A percentile compares a stretch with the other conserved stretches of the same genome.
Conservation (phyloP, 176 grass and related monocot species). For the Chloris gayana region DNA sequence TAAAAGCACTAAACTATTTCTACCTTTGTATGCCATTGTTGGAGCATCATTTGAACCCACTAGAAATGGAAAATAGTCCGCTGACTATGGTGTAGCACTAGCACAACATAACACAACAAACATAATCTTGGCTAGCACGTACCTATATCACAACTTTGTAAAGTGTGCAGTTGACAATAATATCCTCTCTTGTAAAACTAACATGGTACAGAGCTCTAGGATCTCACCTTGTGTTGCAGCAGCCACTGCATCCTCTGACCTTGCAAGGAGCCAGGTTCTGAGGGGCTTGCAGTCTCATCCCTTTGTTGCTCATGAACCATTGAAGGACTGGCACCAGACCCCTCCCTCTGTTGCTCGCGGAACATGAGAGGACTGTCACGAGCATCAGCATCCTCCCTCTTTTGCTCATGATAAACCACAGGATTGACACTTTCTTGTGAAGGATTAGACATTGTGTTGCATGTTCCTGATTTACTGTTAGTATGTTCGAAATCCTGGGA, state of each 20-base stretch:
- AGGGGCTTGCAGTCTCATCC: neutral
- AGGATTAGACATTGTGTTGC: slow-evolving; percentile 30
- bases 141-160: neutral
- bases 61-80: neutral
- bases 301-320: neutral
- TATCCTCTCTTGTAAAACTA: neutral
- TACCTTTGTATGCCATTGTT: neutral
- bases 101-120: neutral
- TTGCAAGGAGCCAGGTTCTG: neutral
- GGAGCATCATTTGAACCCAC: neutral
- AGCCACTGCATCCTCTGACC: slow-evolving; percentile 13
- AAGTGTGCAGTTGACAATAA: slow-evolving; percentile 1
- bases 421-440: slow-evolving; percentile 9
- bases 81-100: neutral
- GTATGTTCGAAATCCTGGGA: slow-evolving; percentile 31
- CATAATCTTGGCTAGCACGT: neutral
- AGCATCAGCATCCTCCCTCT: neutral
- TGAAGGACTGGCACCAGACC: neutral
- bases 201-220: neutral
- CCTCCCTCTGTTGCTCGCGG: too few species aligned
- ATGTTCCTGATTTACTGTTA: slow-evolving; percentile 32
- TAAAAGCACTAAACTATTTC: neutral
- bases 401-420: slow-evolving; percentile 24
- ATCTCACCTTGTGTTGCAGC: slow-evolving; percentile 7
- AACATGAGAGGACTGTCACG: too few species aligned